phyloP scores from a whole-genome alignment of 768 basidiomycete genomes.

The Royoungia palumana region DNA sequence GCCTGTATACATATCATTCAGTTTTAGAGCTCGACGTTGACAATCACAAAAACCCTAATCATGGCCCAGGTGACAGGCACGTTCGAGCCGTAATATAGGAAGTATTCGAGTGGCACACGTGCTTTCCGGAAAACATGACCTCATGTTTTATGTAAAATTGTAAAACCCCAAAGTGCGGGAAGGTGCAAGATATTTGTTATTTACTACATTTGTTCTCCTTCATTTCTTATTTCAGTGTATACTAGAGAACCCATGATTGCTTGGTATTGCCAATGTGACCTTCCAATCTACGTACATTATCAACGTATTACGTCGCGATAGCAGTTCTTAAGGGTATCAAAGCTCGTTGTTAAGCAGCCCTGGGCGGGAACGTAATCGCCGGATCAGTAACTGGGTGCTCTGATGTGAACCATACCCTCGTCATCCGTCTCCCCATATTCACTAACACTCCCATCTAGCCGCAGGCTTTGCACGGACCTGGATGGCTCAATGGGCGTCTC shows the following conservation, averaged over 20 bases:
- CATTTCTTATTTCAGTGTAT: too few species aligned
- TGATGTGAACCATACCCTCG: slow-evolving; percentile 78
- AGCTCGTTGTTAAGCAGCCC: slow-evolving; percentile 1
- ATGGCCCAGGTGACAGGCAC: too few species aligned
- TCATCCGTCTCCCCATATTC: slow-evolving; percentile 80
- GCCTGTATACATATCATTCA: too few species aligned
- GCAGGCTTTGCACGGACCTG: slow-evolving; percentile 34
- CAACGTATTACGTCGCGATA: slow-evolving; percentile 12
- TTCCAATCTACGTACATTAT: slow-evolving; percentile 11
- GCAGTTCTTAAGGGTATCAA: slow-evolving; percentile 25
- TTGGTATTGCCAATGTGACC: slow-evolving; percentile 5
- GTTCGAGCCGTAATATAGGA: too few species aligned
- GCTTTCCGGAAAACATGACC: too few species aligned
- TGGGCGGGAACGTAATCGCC: slow-evolving; percentile 1
- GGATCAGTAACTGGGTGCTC: slow-evolving; percentile 43
- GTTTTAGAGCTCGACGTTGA: too few species aligned
- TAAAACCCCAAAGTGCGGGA: too few species aligned
- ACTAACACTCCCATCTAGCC: slow-evolving; percentile 55
- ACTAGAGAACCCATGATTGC: neutral
- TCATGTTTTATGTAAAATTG: too few species aligned
- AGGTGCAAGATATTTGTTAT: too few species aligned
- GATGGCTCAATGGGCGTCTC: slow-evolving; percentile 24
- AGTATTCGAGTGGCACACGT: too few species aligned
- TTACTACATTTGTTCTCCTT: too few species aligned
- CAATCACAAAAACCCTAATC: too few species aligned